Evolutionary conservation across 2,329 filamentous ascomycete genomes (phyloP), one percentile per base, ranked within the genome.

Genomic region (Apiospora kogelbergensis): DNA sequence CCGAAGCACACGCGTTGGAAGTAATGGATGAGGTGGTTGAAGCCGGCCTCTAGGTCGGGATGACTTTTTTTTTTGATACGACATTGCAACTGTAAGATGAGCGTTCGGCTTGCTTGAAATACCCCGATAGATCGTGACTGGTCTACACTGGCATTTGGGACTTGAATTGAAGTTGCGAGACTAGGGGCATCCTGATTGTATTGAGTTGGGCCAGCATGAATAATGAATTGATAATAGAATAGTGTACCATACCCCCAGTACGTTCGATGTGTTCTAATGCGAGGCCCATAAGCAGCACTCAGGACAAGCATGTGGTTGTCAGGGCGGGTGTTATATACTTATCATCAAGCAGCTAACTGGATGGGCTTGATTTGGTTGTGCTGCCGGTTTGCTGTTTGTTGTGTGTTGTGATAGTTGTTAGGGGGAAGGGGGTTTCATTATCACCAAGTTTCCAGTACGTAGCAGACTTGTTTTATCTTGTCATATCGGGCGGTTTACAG

Each of bases 1-100:
- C 64, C 3, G 68, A 69, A 26, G 57, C 67, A 20, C 67, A 63
- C 15, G 45, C 69, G 13, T 63, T 67, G 9, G 65, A 70, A 24
- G 57, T 46, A n/a, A 30, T 66, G 65, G 65, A 66, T 13, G 45
- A 30, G 20, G 33, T 66, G 15, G 33, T 40, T 15, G 65, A 60
- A 60, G 53, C 53, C 37, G 30, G 53, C 53, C 53, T 60, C 17
- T 17, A 60, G 15, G 53, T n/a, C 4, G 26, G 37, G 53, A 60
- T 37, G 4, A 30, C 15, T 9, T 9, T 60, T 9, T 9, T 60
- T 26, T 60, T 60, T 30, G 53, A 60, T 15, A 37, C 20, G 37
- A 4, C 20, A 37, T 37, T 37, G 53, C 17, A 37, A n/a, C 9
- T 60, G 26, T 17, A 37, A n/a, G 17, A n/a, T 60, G 17, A 33